Base-by-base conservation (phyloP, 2,329 filamentous ascomycete genomes). In the Curvularia lunata region DNA sequence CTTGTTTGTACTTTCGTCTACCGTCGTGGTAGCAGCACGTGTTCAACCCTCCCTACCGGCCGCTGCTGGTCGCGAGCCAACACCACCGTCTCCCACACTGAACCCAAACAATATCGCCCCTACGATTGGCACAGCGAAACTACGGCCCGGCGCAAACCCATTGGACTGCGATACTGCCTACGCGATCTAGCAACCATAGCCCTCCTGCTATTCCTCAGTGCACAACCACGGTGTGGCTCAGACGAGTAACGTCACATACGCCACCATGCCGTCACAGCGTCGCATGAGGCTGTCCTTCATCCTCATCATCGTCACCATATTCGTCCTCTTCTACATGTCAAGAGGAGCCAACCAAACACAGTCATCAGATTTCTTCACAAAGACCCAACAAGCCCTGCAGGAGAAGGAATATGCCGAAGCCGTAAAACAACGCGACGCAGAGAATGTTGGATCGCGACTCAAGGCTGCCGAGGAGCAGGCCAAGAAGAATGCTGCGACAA, bases 261-360 rank as follows among this genome's bases (percentile, higher is more conserved):
- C 45, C 59, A 64, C 58, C 25, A 77, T 78, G 73, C 74, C 74
- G 23, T 77, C 75, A 37, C 78, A 72, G 67, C 87, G 91, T 64
- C 88, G 91, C 67, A 72, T 91, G 68, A 88, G 88, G 72, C 80
- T 89, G 66, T 79, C 92, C 54, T 80, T 86, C 63, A 80, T 93
- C 69, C 81, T 88, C 55, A 81, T 88, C 54, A 66, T 92, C 65
- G 81, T 87, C 64, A 81, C 85, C 58, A 77, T 94, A 58, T 78
- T 94, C 65, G 82, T 88, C 45, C 79, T 89, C 53, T 81, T 96
- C 66, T 92, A 94, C 80, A 88, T 91, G 74, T 89, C 88, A 19
- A 84, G 84, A n/a, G 83, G 83, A 48, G 79, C 85, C 51, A 82
- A 84, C 56, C 79, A 83, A 48, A 80, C 81, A 32, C 75, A 79